Evolutionary conservation across 2,329 filamentous ascomycete species (phyloP).

Genomic region (Aspergillus fijiensis): DNA sequence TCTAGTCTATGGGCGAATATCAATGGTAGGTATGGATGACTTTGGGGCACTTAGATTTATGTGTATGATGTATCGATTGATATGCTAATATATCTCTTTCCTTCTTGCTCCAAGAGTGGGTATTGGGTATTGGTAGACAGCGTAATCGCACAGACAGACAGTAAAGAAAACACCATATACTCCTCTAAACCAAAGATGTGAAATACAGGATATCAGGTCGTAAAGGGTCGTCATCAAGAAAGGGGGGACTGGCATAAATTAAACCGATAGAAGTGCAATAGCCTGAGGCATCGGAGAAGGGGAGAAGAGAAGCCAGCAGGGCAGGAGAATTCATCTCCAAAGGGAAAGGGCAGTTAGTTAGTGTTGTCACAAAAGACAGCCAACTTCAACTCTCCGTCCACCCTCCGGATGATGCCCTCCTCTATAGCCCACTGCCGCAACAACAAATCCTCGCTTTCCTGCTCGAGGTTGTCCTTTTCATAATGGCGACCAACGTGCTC

Average conservation of each 20-base stretch:
- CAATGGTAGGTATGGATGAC: too few relatives aligned
- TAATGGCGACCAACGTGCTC: slow-evolving; percentile 84
- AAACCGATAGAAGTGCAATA: too few relatives aligned
- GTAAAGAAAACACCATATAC: neutral
- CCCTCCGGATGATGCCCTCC: slow-evolving; percentile 32
- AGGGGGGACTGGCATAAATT: neutral
- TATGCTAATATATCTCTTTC: neutral
- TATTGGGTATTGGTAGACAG: neutral
- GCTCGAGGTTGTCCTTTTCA: slow-evolving; percentile 55
- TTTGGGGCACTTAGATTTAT: neutral
- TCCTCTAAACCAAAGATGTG: neutral
- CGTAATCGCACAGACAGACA: neutral
- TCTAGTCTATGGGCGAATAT: neutral
- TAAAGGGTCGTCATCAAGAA: neutral
- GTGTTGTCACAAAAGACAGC: slow-evolving; percentile 15
- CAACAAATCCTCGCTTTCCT: slow-evolving; percentile 41
- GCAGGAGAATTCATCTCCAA: neutral
- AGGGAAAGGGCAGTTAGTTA: slow-evolving; percentile 4
- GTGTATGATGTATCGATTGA: neutral
- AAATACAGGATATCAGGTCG: slow-evolving; percentile 6
- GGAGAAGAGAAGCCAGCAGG: neutral
- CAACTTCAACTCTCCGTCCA: slow-evolving; percentile 24
- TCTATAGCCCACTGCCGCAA: slow-evolving; percentile 41
- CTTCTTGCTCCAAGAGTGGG: neutral
- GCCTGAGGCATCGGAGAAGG: neutral